A percentile compares a stretch with the other conserved stretches of the same genome.
Conservation (phyloP, 805 yeast genomes). For the Saccharomycopsis javanensis region DNA sequence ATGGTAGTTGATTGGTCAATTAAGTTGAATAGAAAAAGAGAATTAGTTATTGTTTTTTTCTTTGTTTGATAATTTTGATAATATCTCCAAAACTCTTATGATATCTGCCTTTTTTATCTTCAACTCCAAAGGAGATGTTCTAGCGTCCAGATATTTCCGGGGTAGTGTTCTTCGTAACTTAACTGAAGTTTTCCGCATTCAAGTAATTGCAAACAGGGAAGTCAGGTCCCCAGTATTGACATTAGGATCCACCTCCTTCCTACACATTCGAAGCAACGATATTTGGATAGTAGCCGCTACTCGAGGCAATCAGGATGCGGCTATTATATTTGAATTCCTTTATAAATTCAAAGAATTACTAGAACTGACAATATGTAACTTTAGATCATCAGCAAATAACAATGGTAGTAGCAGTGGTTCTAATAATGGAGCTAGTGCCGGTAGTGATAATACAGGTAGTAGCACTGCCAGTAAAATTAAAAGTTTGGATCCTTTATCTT, state of each 20-base stretch:
- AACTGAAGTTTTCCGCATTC: slow-evolving; percentile 84
- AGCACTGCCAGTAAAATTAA: background rate
- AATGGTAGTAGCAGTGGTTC: slow-evolving; percentile 20
- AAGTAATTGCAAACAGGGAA: slow-evolving; percentile 51
- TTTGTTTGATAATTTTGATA: too few relatives aligned
- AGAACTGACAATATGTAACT: slow-evolving; percentile 29
- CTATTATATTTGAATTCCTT: slow-evolving; percentile 69
- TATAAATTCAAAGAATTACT: slow-evolving; percentile 50
- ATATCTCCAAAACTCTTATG: slow-evolving; percentile 34
- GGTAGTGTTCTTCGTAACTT: slow-evolving; percentile 72
- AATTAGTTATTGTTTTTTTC: background rate
- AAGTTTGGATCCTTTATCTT: background rate
- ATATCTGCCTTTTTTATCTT: slow-evolving; percentile 74
- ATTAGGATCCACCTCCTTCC: slow-evolving; percentile 84
- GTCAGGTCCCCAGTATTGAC: slow-evolving; percentile 69
- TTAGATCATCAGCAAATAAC: background rate
- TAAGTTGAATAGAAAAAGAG: too few relatives aligned
- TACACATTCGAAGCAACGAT: slow-evolving; percentile 53
- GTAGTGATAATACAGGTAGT: slow-evolving; percentile 17
- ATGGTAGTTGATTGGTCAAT: too few relatives aligned
- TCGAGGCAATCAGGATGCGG: slow-evolving; percentile 79
- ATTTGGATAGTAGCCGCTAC: slow-evolving; percentile 86
- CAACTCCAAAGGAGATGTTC: slow-evolving; percentile 73
- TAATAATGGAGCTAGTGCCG: background rate
- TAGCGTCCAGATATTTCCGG: slow-evolving; percentile 62